These are phyloP conservation scores for Pholiota molesta DNA, from an alignment of 768 basidiomycete genomes.

Conservation along the genomic window DNA sequence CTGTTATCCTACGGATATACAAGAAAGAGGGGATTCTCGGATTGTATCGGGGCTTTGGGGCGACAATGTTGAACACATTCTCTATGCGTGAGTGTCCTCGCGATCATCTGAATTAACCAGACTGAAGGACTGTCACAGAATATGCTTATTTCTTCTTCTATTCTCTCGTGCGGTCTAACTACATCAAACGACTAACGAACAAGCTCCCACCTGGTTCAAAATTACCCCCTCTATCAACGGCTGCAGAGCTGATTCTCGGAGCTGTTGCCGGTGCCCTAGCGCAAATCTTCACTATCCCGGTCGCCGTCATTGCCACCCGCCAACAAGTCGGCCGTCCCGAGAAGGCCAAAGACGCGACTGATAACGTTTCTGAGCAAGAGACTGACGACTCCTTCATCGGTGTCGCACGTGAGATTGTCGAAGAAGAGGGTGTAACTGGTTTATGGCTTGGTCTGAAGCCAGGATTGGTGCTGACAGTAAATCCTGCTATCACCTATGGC, in stretches of 20 bases:
- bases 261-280: conserved; percentile 93
- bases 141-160: conserved; percentile 99
- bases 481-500: conserved; percentile 98
- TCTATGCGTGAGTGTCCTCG: conserved; percentile 77
- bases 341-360: conserved; percentile 13
- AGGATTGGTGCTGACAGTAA: conserved; percentile 91
- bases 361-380: conserved; percentile 24
- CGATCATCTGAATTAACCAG: conserved; percentile 1
- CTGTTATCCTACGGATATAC: conserved; percentile 71
- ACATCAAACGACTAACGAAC: conserved; percentile 69
- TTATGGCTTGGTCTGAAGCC: conserved; percentile 95
- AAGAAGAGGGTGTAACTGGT: conserved; percentile 84
- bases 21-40: conserved; percentile 81
- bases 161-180: conserved; percentile 83
- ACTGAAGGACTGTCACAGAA: conserved; percentile 50
- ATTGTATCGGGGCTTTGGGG: conserved; percentile 89
- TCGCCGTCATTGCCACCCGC: conserved; percentile 95
- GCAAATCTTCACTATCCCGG: conserved; percentile 98
- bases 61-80: conserved; percentile 98
- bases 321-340: conserved; percentile 80
- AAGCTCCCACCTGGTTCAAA: conserved; percentile 64
- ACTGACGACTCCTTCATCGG: conserved; percentile 74
- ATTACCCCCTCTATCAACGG: conserved; percentile 66
- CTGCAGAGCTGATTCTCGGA: conserved; percentile 83
- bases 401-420: conserved; percentile 85